Evolutionary conservation across 805 yeast species (phyloP).

Genomic region (Hanseniaspora osmophila): DNA sequence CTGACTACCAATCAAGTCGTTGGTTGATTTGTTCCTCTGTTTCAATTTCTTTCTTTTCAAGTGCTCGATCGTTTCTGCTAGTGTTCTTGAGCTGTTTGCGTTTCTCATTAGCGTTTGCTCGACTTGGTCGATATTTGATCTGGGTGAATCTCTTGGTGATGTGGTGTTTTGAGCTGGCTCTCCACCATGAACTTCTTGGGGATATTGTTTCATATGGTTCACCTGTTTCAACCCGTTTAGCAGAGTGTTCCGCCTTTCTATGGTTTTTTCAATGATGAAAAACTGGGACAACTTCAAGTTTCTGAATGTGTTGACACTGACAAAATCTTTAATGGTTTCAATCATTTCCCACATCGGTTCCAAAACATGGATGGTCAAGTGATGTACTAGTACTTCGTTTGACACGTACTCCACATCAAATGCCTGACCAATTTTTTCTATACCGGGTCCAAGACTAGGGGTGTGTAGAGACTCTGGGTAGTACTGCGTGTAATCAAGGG

Average conservation of each 20-base stretch:
- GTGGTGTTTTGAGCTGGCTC: background rate
- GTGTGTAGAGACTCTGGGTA: no score
- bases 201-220: conserved; percentile 27
- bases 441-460: conserved; percentile 18
- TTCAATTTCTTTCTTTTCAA: conserved; percentile 8
- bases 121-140: conserved; percentile 1
- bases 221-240: conserved; percentile 22
- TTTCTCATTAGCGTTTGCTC: conserved; percentile 24
- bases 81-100: conserved; percentile 18
- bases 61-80: conserved; percentile 6
- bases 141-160: conserved; percentile 7
- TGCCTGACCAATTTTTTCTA: conserved; percentile 74
- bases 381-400: conserved; percentile 25
- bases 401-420: conserved; percentile 59
- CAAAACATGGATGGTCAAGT: conserved; percentile 22
- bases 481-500: no score
- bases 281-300: conserved; percentile 41
- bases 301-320: conserved; percentile 43
- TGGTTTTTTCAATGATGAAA: conserved; percentile 26
- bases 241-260: conserved; percentile 22
- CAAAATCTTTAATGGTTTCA: conserved; percentile 21
- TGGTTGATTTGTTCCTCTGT: no score
- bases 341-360: conserved; percentile 27
- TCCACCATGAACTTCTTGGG: conserved; percentile 19
- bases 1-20: no score